Base-by-base conservation (phyloP, 768 basidiomycete genomes). In the Cystobasidium onofrii region DNA sequence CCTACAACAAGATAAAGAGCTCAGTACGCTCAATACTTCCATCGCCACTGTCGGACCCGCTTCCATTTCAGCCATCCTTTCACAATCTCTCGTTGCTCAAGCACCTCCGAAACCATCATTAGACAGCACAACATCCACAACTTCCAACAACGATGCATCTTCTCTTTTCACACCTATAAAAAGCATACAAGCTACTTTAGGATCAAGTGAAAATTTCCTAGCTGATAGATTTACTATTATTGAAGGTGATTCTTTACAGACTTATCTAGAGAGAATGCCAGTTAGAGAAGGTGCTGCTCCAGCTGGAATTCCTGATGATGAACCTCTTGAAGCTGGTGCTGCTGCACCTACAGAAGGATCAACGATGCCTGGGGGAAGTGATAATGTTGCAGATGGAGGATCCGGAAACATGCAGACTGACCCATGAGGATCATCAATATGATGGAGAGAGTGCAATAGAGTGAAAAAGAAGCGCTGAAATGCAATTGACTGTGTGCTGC, bases 1-100 rank as follows among this genome's bases (percentile, higher is more conserved):
- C 1, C 86, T 99, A 43, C 96, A 98, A 79, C 96, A 99, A 80
- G 96, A 98, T 84, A 99, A 99, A 82, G 92, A 91, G 79, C 88
- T 98, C 72, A 93, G 88, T 20, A 83, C 88, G 77, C 87, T 90
- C 80, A 99, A 99, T 84, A 99, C 96, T 0, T 92, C 91, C 12
- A 90, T 99, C 79, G 85, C 52, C 2, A 61, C 44, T 3, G 69
- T 71, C 9, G 69, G 69, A 55, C 69, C 69, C 34, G 69, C 36
- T 2, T 71, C 69, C n/a, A 71, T 71, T 44, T 41, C 36, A 43
- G 72, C 46, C 54, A 27, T 46, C 54, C 65, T 46, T 41, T 33
- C 76, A 78, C 12, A 7, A 67, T 9, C 33, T 50, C 43, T 55
- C 29, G 54, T 71, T 17, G 50, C 69, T 27, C 69, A 71, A 55